Evolutionary conservation across 2,329 filamentous ascomycete genomes (phyloP), one percentile per base, ranked within the genome.

Genomic region (Monosporascus sp.): DNA sequence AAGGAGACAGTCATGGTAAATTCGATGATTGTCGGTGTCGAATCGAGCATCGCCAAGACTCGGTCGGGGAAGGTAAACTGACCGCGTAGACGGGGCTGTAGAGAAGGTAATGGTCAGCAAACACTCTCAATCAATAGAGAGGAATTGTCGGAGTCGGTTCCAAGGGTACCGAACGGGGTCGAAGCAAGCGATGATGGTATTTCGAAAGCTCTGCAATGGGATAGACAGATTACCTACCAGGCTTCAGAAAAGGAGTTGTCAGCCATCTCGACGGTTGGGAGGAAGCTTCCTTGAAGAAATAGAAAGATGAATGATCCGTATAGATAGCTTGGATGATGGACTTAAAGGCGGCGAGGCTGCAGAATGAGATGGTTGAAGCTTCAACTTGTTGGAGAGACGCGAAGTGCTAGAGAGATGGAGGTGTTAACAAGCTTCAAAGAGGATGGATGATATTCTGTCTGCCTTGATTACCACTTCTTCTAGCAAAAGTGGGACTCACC

Each of bases 61-160:
- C 47, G 53, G 50, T 38, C 39, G 53, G 60, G 55, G 57, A 55
- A 51, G 64, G 60, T 57, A 60, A 68, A 96, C 93, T 90, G 85
- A 97, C 94, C 83, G 94, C 90, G 81, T 97, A 99, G 70, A 96
- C 93, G 78, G 93, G 93, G 81, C 93, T 99, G 67, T 59, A 70
- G 49, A 54, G 60, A 57, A 55, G 55, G 47, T 53, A 51, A 56
- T 58, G 31, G 55, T 67, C 63, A 68, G 62, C 57, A 58, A 53
- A 54, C 44, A 15, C 49, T 46, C 42, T 55, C 38, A 14, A 34
- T 18, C 22, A 37, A 41, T 54, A 41, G 48, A 18, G 22, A 31
- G 5, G 34, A 48, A 24, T 14, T 2, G 15, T 24, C 5, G 41
- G 44, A 14, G 20, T 45, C 18, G 41, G 46, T 38, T 9, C 24